These are phyloP conservation scores for Rosa lucieae DNA, from an alignment of 306 rosid genomes.

Conservation along the genomic window DNA sequence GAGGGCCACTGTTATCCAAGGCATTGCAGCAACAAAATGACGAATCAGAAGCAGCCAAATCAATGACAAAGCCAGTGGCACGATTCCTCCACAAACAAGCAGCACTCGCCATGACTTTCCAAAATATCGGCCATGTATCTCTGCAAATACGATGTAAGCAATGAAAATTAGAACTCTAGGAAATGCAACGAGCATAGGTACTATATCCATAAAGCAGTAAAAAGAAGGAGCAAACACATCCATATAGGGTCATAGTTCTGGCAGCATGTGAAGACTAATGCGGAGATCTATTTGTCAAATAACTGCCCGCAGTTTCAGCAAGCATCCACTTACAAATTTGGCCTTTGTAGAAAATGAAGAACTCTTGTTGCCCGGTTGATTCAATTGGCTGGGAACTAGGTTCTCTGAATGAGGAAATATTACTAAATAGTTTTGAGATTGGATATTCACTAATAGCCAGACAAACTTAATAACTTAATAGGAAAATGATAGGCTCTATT, in stretches of 20 bases:
- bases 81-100: constrained; percentile 92
- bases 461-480: background rate
- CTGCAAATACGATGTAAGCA: constrained; percentile 43
- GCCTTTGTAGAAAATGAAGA: background rate
- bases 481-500: background rate
- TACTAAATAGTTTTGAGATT: background rate
- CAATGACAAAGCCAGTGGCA: constrained; percentile 88
- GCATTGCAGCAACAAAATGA: constrained; percentile 95
- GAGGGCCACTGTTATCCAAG: constrained; percentile 85
- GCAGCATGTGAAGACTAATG: constrained; percentile 2
- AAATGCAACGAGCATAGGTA: background rate
- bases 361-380: background rate
- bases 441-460: background rate
- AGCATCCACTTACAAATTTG: background rate
- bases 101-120: constrained; percentile 96
- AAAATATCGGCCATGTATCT: constrained; percentile 93
- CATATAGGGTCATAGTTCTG: background rate
- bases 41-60: constrained; percentile 95
- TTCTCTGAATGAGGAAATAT: background rate
- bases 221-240: background rate
- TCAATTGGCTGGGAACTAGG: constrained; percentile 14
- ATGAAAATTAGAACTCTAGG: background rate
- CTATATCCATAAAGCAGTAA: background rate
- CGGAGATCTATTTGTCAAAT: background rate
- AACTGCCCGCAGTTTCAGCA: background rate